Percentiles rank a stretch among this genome's conserved stretches.
phyloP scores from a whole-genome alignment of 2,329 filamentous ascomycete species.

The Alternaria sp. region DNA sequence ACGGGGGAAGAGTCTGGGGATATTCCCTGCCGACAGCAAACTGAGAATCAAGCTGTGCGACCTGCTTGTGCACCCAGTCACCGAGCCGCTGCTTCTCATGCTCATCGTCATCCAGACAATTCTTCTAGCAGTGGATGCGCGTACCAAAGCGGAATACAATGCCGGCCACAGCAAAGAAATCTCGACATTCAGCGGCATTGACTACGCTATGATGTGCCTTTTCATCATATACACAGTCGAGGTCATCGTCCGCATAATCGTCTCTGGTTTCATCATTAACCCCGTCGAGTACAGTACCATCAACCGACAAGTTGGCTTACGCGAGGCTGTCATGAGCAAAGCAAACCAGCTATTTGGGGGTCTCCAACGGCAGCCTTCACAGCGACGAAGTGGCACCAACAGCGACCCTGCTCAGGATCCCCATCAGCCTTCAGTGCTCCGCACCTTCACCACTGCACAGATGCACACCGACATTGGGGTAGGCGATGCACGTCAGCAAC shows the following conservation, averaged over 20 bases:
- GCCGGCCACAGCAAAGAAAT: constrained; percentile 59
- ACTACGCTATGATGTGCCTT: constrained; percentile 81
- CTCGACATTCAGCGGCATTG: constrained; percentile 74
- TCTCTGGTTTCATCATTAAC: constrained; percentile 92
- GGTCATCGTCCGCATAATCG: constrained; percentile 81
- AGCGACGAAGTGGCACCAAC: constrained; percentile 59
- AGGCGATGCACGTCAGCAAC: constrained; percentile 75
- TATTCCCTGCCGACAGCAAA: constrained; percentile 81
- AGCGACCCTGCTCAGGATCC: constrained; percentile 44
- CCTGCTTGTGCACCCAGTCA: constrained; percentile 82
- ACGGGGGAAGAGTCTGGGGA: constrained; percentile 82
- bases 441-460: constrained; percentile 78
- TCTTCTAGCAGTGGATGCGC: constrained; percentile 84
- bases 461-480: constrained; percentile 62
- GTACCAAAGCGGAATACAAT: constrained; percentile 71
- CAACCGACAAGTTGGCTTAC: constrained; percentile 77
- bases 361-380: constrained; percentile 77
- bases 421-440: constrained; percentile 71
- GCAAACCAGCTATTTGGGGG: constrained; percentile 76
- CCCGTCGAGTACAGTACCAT: constrained; percentile 91
- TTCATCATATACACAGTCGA: constrained; percentile 93
- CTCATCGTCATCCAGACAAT: constrained; percentile 89
- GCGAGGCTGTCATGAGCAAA: constrained; percentile 77
- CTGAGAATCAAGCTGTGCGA: constrained; percentile 80
- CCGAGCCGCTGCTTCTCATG: constrained; percentile 84